Evolutionary conservation across 1,284 basidiomycete genomes (phyloP).

Genomic region (Amylostereum areolatum): DNA sequence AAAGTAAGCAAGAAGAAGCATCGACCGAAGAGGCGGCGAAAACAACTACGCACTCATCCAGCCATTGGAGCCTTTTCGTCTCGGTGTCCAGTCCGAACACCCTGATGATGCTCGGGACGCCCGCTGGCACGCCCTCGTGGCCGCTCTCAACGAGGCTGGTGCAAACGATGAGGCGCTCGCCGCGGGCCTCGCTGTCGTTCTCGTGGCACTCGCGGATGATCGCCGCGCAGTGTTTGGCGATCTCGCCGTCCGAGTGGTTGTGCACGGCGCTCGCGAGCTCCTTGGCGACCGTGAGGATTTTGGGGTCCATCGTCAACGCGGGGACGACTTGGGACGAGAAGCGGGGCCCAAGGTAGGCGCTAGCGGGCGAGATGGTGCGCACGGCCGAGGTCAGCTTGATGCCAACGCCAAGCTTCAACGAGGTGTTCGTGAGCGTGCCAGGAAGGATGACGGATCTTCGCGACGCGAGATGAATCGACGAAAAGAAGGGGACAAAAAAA

Average conservation of each 20-base stretch:
- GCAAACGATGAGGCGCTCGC: conserved; percentile 46
- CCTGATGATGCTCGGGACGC: conserved; percentile 38
- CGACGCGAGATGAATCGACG: background rate
- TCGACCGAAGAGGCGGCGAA: background rate
- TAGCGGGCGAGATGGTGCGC: conserved; percentile 51
- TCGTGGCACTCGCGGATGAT: conserved; percentile 48
- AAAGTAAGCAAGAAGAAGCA: conserved; percentile 1
- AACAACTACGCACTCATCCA: conserved; percentile 31
- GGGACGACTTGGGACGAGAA: conserved; percentile 60
- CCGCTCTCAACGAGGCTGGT: conserved; percentile 47
- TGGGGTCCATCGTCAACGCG: conserved; percentile 54
- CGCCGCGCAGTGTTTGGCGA: conserved; percentile 46
- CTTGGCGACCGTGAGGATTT: conserved; percentile 41
- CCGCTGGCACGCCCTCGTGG: conserved; percentile 34
- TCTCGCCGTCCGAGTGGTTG: conserved; percentile 34
- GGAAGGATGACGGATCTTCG: conserved; percentile 43
- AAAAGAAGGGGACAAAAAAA: background rate
- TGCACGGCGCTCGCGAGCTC: conserved; percentile 47
- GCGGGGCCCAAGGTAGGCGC: conserved; percentile 44
- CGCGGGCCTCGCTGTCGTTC: conserved; percentile 34
- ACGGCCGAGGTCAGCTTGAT: conserved; percentile 48
- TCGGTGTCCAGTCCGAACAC: conserved; percentile 43
- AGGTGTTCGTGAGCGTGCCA: conserved; percentile 31
- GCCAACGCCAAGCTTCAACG: conserved; percentile 44
- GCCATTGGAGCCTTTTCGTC: conserved; percentile 38